Conservation (phyloP, 1,139 yeast genomes). For the Suhomyces guaymorum region DNA sequence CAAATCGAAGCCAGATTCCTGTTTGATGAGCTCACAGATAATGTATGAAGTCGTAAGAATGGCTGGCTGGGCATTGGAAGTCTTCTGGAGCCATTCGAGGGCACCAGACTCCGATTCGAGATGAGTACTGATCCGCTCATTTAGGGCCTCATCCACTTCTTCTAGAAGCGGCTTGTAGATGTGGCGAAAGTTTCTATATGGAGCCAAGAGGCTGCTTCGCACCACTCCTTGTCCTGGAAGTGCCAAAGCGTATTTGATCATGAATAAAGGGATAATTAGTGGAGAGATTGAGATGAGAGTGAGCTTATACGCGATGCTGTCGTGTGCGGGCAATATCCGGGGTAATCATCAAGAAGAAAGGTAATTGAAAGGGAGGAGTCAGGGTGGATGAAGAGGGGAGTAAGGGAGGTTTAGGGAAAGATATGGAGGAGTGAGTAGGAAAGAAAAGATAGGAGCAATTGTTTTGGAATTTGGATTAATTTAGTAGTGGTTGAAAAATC, state of each 20-base stretch:
- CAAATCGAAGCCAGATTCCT: conserved; percentile 24
- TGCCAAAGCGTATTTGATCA: conserved; percentile 28
- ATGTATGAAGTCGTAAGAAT: conserved; percentile 51
- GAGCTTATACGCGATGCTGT: not conserved
- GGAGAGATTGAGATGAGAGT: not conserved
- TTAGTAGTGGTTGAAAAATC: too few species aligned
- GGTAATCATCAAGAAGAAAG: not conserved
- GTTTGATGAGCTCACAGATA: conserved; percentile 30
- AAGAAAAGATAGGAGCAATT: too few species aligned
- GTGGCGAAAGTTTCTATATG: conserved; percentile 20
- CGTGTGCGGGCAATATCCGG: not conserved
- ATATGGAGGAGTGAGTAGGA: too few species aligned
- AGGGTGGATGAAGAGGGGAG: too few species aligned
- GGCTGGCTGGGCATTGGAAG: conserved; percentile 65
- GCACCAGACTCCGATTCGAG: conserved; percentile 15
- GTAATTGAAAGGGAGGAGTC: too few species aligned
- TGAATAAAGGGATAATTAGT: not conserved
- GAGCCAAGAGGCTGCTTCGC: conserved; percentile 29
- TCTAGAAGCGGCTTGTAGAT: conserved; percentile 24
- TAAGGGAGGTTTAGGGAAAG: too few species aligned
- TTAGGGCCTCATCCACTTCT: conserved; percentile 66
- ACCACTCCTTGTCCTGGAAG: conserved; percentile 49
- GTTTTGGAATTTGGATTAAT: too few species aligned
- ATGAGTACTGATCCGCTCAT: conserved; percentile 42
- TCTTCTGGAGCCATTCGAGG: conserved; percentile 21